A percentile compares a stretch with the other conserved stretches of the same genome.
Evolutionary conservation across 2,329 filamentous ascomycete species (phyloP).

Genomic region (Aspergillus melleus): DNA sequence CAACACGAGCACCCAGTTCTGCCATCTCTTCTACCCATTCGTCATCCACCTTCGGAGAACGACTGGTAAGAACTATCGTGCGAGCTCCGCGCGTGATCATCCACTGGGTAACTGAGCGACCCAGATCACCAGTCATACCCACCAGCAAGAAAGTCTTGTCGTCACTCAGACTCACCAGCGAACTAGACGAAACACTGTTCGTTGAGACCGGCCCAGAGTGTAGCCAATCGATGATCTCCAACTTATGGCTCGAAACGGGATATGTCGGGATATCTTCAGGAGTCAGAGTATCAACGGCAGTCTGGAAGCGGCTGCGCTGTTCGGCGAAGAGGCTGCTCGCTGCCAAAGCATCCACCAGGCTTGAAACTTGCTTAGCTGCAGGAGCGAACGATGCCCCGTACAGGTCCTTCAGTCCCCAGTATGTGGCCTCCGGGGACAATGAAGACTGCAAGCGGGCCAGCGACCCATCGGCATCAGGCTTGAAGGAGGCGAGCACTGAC

Average conservation of each 20-base stretch:
- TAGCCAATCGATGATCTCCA: slow-evolving; percentile 2
- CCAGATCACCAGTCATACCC: slow-evolving; percentile 26
- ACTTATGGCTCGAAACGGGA: neutral
- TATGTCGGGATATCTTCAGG: neutral
- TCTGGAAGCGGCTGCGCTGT: neutral
- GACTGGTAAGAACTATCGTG: slow-evolving; percentile 25
- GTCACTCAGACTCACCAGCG: slow-evolving; percentile 1
- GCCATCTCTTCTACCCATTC: slow-evolving; percentile 19
- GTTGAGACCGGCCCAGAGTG: neutral
- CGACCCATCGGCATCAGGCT: neutral
- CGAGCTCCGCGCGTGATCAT: slow-evolving; percentile 29
- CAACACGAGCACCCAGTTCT: slow-evolving; percentile 8
- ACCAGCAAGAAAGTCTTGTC: slow-evolving; percentile 27
- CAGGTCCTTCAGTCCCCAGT: neutral
- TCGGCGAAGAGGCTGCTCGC: neutral
- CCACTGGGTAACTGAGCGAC: slow-evolving; percentile 24
- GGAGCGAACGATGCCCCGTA: neutral
- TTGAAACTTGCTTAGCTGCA: neutral
- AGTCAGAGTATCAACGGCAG: neutral
- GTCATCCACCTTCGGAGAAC: slow-evolving; percentile 22
- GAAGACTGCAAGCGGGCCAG: neutral
- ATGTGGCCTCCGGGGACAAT: neutral
- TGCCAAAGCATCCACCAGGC: neutral
- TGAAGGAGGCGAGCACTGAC: slow-evolving; percentile 3
- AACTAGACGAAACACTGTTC: slow-evolving; percentile 1